A percentile compares a stretch with the other conserved stretches of the same genome.
These are phyloP conservation scores for Aspergillus brasiliensis DNA, from an alignment of 2,329 filamentous ascomycete species.

Conservation along the genomic window DNA sequence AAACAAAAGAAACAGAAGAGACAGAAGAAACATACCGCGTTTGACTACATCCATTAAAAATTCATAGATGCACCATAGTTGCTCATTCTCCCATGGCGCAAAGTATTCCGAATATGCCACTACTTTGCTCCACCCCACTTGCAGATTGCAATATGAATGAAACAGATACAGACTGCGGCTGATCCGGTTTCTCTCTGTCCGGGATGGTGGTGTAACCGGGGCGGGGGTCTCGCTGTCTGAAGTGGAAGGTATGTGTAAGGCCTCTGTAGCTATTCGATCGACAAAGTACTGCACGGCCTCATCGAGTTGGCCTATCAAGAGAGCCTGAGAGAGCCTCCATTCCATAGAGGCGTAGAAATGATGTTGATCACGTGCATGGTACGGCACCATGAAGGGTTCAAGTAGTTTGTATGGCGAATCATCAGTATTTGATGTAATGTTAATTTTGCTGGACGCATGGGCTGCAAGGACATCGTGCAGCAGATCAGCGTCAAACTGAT, in stretches of 20 bases:
- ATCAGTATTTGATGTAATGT: no score
- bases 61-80: neutral
- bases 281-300: neutral
- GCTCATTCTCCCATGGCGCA: conserved; percentile 4
- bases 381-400: no score
- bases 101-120: neutral
- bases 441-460: neutral
- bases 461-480: neutral
- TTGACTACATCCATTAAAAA: neutral
- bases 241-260: no score
- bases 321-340: neutral
- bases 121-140: no score
- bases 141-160: neutral
- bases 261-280: neutral
- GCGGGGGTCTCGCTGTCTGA: neutral
- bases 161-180: neutral
- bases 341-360: neutral
- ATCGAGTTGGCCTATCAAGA: neutral
- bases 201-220: neutral
- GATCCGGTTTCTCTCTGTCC: neutral
- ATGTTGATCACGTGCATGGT: neutral
- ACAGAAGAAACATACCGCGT: neutral
- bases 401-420: no score
- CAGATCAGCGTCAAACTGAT: neutral
- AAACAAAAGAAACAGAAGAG: no score